phyloP scores from a whole-genome alignment of 2,329 filamentous ascomycete genomes.

The Arthroderma uncinatum region DNA sequence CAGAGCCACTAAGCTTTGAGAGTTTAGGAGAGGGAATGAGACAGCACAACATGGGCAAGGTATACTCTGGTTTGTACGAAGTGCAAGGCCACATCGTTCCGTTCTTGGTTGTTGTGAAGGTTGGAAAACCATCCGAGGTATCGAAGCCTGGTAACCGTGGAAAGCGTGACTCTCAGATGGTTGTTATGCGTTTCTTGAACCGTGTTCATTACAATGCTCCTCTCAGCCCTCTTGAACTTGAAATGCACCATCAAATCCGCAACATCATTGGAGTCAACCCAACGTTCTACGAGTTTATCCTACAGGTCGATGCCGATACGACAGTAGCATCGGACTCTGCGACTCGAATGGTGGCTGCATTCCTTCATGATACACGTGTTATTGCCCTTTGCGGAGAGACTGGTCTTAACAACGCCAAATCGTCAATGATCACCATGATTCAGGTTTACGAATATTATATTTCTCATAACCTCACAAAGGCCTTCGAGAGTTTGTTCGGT shows the following conservation, averaged over 20 bases:
- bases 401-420: constrained; percentile 80
- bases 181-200: constrained; percentile 98
- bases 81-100: constrained; percentile 96
- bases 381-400: constrained; percentile 94
- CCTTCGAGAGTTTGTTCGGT: constrained; percentile 93
- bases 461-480: constrained; percentile 91
- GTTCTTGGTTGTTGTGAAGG: constrained; percentile 92
- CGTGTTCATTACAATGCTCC: constrained; percentile 93
- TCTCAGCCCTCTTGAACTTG: constrained; percentile 92
- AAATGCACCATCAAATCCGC: constrained; percentile 97
- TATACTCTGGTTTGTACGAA: constrained; percentile 95
- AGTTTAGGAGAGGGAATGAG: constrained; percentile 90
- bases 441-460: constrained; percentile 99
- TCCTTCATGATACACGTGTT: constrained; percentile 83
- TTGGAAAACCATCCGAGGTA: constrained; percentile 73
- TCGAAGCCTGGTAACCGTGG: constrained; percentile 80
- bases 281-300: constrained; percentile 92
- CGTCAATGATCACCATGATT: constrained; percentile 95
- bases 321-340: constrained; percentile 81
- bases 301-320: constrained; percentile 96
- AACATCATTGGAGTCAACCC: constrained; percentile 99
- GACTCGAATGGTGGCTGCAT: constrained; percentile 82
- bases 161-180: constrained; percentile 98
- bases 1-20: constrained; percentile 92
- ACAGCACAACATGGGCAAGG: constrained; percentile 99